These are phyloP conservation scores for Naganishia friedmannii DNA, from an alignment of 768 basidiomycete genomes.

Conservation along the genomic window DNA sequence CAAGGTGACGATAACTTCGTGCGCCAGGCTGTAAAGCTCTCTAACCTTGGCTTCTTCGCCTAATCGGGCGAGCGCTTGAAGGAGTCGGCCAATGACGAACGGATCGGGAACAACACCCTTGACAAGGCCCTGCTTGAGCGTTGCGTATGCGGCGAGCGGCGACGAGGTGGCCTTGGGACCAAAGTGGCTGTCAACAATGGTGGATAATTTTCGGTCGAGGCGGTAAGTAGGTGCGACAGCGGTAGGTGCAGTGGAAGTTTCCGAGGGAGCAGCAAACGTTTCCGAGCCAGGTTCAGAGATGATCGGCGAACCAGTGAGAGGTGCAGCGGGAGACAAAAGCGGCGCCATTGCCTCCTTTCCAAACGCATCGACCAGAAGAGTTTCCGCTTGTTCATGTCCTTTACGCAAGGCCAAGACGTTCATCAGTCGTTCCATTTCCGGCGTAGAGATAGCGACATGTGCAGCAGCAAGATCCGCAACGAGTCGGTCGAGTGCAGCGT, in stretches of 20 bases:
- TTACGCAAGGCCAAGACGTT: conserved; percentile 13
- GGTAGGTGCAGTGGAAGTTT: conserved; percentile 32
- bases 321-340: not conserved
- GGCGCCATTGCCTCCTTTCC: conserved; percentile 1
- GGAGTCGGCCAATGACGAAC: conserved; percentile 61
- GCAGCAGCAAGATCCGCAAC: conserved; percentile 30
- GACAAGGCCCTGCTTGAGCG: conserved; percentile 47
- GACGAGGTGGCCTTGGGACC: conserved; percentile 40
- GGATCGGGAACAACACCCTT: conserved; percentile 45
- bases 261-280: not conserved
- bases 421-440: conserved; percentile 16
- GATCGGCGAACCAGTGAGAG: not conserved
- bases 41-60: conserved; percentile 63
- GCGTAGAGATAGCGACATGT: not conserved
- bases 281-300: conserved; percentile 19
- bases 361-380: not conserved
- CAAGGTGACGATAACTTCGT: conserved; percentile 59
- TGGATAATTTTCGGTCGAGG: conserved; percentile 2
- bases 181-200: conserved; percentile 34
- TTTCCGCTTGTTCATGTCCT: conserved; percentile 8
- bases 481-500: conserved; percentile 34
- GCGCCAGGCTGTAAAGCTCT: conserved; percentile 67
- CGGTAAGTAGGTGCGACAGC: conserved; percentile 27
- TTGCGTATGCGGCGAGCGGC: conserved; percentile 57
- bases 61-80: conserved; percentile 66